Percentiles rank a stretch among this genome's conserved stretches.
phyloP scores from a whole-genome alignment of 2,329 filamentous ascomycete genomes.

The Trichoderma polysporum region DNA sequence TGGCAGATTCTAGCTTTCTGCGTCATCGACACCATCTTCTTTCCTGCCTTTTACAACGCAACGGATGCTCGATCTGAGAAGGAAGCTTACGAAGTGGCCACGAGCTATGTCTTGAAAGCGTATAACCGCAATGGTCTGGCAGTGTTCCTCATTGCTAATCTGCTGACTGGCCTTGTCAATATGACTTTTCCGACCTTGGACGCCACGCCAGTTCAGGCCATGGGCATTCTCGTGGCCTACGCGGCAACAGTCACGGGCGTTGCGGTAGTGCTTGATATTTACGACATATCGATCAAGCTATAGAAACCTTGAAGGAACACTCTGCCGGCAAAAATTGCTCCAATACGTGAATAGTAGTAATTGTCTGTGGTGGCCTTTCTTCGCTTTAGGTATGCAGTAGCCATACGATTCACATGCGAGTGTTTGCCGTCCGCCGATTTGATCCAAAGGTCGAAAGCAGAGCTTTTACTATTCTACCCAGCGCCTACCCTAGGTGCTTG shows the following conservation, averaged over 20 bases:
- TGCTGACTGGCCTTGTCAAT: conserved; percentile 87
- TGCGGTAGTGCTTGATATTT: conserved; percentile 65
- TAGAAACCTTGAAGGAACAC: conserved; percentile 34
- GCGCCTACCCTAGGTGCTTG: neutral
- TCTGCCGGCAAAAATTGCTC: neutral
- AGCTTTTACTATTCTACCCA: neutral
- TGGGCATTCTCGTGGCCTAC: conserved; percentile 75
- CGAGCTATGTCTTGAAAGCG: conserved; percentile 75
- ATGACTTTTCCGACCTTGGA: conserved; percentile 81
- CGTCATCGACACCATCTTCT: conserved; percentile 73
- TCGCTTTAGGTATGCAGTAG: too few relatives aligned
- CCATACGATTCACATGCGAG: neutral
- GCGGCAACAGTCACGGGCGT: conserved; percentile 63
- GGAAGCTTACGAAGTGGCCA: conserved; percentile 66
- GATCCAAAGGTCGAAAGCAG: neutral
- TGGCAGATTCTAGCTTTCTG: conserved; percentile 79
- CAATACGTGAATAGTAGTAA: neutral
- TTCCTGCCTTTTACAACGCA: conserved; percentile 67
- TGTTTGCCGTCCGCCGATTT: neutral
- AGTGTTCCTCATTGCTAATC: conserved; percentile 82
- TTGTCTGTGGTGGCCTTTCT: too few relatives aligned
- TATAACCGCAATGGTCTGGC: conserved; percentile 87
- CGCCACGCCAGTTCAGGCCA: conserved; percentile 61
- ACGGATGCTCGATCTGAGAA: conserved; percentile 56
- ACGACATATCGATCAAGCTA: conserved; percentile 69